Evolutionary conservation across 345 rosid species (phyloP).

Genomic region (Schrenkiella parvula): DNA sequence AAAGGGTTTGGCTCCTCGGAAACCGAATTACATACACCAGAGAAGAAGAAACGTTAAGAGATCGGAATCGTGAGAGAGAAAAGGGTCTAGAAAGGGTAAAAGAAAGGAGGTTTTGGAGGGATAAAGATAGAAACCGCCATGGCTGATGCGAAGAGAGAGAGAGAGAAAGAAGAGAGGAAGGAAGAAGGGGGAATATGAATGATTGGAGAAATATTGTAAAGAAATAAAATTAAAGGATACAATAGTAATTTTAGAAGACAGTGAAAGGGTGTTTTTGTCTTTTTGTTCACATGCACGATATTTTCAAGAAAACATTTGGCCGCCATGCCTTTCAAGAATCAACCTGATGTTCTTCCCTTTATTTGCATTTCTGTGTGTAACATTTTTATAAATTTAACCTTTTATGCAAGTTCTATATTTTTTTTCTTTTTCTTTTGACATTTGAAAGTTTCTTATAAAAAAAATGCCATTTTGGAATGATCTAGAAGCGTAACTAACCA

Average conservation of each 20-base stretch:
- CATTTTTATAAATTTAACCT: too few species aligned
- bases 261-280: conserved; percentile 13
- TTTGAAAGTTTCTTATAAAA: too few species aligned
- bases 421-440: too few species aligned
- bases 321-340: conserved; percentile 10
- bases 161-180: too few species aligned
- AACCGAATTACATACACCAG: neutral
- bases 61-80: neutral
- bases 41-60: neutral
- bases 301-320: conserved; percentile 10
- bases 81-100: conserved; percentile 16
- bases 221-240: neutral
- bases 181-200: neutral
- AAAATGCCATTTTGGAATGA: too few species aligned
- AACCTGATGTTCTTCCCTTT: neutral
- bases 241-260: too few species aligned
- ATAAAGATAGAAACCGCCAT: conserved; percentile 40
- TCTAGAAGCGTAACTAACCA: too few species aligned
- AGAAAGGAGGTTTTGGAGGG: conserved; percentile 38
- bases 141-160: conserved; percentile 3
- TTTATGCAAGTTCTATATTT: too few species aligned
- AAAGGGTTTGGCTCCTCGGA: neutral
- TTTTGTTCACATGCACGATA: neutral
- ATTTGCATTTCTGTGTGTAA: too few species aligned
- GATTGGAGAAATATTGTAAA: conserved; percentile 20